Percentiles rank a stretch among this genome's conserved stretches.
These are phyloP conservation scores for Aspergillus sp. DNA, from an alignment of 2,329 filamentous ascomycete genomes.

Conservation along the genomic window DNA sequence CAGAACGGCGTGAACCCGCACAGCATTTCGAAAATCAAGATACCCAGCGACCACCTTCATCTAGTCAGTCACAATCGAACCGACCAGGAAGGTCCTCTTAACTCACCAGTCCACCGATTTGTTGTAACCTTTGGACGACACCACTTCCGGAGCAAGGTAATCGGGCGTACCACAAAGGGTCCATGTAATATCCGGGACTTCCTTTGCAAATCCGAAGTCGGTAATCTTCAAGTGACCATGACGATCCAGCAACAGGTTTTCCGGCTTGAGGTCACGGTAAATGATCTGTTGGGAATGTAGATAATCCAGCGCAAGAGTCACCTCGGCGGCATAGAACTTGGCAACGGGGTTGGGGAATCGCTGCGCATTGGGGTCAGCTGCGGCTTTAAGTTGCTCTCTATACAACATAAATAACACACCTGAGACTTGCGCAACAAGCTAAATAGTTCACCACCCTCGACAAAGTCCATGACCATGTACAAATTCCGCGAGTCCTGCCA, in stretches of 20 bases:
- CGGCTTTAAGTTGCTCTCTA: not conserved
- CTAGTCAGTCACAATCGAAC: conserved; percentile 3
- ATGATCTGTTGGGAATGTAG: conserved; percentile 93
- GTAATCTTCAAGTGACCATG: conserved; percentile 96
- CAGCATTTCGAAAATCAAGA: conserved; percentile 98
- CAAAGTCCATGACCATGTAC: conserved; percentile 99
- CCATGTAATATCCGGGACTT: conserved; percentile 98
- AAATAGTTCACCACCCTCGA: conserved; percentile 95
- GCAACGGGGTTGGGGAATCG: conserved; percentile 97
- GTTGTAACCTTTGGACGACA: conserved; percentile 99
- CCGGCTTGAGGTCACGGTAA: conserved; percentile 93
- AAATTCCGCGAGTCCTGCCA: conserved; percentile 93
- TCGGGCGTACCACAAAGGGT: conserved; percentile 96
- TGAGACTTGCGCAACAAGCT: conserved; percentile 87
- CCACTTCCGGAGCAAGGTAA: conserved; percentile 94
- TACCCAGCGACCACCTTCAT: conserved; percentile 90
- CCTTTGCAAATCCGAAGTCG: conserved; percentile 97
- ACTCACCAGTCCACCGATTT: conserved; percentile 97
- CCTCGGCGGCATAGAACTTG: conserved; percentile 98
- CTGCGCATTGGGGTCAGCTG: conserved; percentile 41
- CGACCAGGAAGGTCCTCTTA: not conserved
- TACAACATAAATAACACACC: conserved; percentile 47
- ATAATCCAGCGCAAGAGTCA: conserved; percentile 91
- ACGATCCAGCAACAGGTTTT: conserved; percentile 84
- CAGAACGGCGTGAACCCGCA: conserved; percentile 99